phyloP scores from a whole-genome alignment of 148 eudicot genomes.

The Vaccinium myrtillus region DNA sequence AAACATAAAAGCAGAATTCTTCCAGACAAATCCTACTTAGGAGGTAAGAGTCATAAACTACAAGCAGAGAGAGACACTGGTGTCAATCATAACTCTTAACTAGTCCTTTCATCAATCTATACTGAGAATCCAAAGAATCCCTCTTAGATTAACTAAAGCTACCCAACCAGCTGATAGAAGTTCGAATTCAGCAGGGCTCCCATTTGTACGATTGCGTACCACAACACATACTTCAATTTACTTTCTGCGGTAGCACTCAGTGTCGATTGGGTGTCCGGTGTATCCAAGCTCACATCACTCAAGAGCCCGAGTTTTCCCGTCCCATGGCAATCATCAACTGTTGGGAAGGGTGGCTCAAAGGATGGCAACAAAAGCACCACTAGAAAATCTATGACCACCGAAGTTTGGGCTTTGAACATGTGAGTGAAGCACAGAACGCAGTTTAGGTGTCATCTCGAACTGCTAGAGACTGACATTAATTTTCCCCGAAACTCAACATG shows the following conservation, averaged over 20 bases:
- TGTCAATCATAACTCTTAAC: slow-evolving; percentile 1
- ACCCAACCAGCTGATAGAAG: too few relatives aligned
- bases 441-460: background rate
- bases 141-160: background rate
- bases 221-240: too few relatives aligned
- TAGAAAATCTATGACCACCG: background rate
- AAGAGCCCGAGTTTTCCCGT: too few relatives aligned
- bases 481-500: background rate
- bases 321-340: too few relatives aligned
- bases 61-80: background rate
- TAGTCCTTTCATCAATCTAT: background rate
- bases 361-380: background rate
- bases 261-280: too few relatives aligned
- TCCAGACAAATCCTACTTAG: background rate
- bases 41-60: background rate
- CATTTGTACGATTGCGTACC: too few relatives aligned
- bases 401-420: background rate
- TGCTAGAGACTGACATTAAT: background rate
- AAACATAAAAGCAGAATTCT: background rate
- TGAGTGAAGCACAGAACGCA: background rate
- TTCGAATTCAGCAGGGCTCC: too few relatives aligned
- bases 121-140: background rate
- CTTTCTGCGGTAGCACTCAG: too few relatives aligned
- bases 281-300: too few relatives aligned
- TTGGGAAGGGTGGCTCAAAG: too few relatives aligned